phyloP scores from a whole-genome alignment of 805 yeast genomes.

The Torulaspora maleeae region DNA sequence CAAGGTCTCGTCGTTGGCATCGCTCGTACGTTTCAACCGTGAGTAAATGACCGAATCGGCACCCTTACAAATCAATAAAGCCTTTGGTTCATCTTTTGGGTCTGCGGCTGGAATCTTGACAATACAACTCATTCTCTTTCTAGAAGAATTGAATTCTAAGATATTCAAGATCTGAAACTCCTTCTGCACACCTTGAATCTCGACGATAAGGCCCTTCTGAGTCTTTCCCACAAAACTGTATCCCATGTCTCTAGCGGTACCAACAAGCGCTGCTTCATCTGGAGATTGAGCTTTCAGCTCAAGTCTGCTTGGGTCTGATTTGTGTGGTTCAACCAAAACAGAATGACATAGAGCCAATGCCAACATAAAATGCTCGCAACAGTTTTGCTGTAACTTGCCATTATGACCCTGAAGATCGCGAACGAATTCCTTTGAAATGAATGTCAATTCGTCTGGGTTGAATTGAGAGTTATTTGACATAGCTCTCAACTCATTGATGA shows the following conservation, averaged over 20 bases:
- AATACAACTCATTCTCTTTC: constrained; percentile 85
- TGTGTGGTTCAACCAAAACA: constrained; percentile 65
- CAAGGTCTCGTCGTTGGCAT: constrained; percentile 43
- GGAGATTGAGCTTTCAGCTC: constrained; percentile 76
- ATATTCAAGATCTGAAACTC: constrained; percentile 69
- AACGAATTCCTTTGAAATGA: constrained; percentile 62
- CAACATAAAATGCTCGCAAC: constrained; percentile 70
- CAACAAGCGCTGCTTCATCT: constrained; percentile 82
- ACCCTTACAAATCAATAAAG: constrained; percentile 72
- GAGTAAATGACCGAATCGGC: constrained; percentile 78
- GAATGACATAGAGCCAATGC: constrained; percentile 76
- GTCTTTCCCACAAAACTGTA: constrained; percentile 62
- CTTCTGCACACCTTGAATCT: constrained; percentile 63
- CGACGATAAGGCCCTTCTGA: constrained; percentile 60
- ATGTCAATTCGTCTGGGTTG: constrained; percentile 60
- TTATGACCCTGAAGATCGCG: constrained; percentile 52
- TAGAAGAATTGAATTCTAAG: constrained; percentile 74
- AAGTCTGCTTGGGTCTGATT: constrained; percentile 50
- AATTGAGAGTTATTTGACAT: constrained; percentile 39
- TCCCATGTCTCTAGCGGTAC: constrained; percentile 75
- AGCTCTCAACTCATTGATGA: constrained; percentile 46
- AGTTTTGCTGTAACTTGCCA: constrained; percentile 45
- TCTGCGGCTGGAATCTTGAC: constrained; percentile 55
- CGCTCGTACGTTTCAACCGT: constrained; percentile 43
- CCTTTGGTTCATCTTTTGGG: constrained; percentile 49